Evolutionary conservation across 768 basidiomycete species (phyloP).

Genomic region (Suillus brevipes): DNA sequence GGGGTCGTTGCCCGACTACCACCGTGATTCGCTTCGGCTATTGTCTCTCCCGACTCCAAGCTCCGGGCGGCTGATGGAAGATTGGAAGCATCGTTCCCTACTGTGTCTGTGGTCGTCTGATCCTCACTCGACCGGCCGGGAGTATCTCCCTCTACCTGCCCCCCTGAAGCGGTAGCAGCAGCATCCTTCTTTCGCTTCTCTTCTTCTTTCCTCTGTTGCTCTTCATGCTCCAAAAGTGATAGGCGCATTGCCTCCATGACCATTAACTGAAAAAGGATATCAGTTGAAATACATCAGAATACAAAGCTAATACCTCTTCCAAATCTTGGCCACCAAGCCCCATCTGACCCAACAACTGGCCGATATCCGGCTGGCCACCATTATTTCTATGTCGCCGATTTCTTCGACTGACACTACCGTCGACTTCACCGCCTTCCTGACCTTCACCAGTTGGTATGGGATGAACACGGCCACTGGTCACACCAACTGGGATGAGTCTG

Average conservation of each 20-base stretch:
- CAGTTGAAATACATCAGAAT: conserved; percentile 14
- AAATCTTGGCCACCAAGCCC: conserved; percentile 84
- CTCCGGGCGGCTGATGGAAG: conserved; percentile 9
- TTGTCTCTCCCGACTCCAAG: conserved; percentile 14
- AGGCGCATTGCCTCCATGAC: conserved; percentile 99
- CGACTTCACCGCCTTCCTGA: conserved; percentile 43
- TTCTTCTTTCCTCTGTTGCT: conserved; percentile 80
- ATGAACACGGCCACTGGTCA: conserved; percentile 85
- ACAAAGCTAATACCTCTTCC: conserved; percentile 70
- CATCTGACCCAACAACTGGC: conserved; percentile 60
- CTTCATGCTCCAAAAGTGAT: conserved; percentile 92
- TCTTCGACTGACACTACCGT: conserved; percentile 39
- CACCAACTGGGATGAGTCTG: conserved; percentile 93
- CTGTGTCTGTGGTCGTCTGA: conserved; percentile 7
- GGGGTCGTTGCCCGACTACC: conserved; percentile 32
- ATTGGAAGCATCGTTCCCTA: conserved; percentile 8
- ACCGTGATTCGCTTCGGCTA: conserved; percentile 11
- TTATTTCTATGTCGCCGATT: conserved; percentile 54
- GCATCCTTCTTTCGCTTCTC: conserved; percentile 60
- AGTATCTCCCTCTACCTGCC: conserved; percentile 32
- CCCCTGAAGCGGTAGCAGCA: conserved; percentile 22
- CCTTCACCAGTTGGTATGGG: conserved; percentile 60
- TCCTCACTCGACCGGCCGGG: conserved; percentile 10
- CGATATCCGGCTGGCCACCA: conserved; percentile 55
- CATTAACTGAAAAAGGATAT: conserved; percentile 68